Evolutionary conservation across 225 moss, liverwort and hornwort genomes (phyloP).

Genomic region (Pleurozium schreberi): DNA sequence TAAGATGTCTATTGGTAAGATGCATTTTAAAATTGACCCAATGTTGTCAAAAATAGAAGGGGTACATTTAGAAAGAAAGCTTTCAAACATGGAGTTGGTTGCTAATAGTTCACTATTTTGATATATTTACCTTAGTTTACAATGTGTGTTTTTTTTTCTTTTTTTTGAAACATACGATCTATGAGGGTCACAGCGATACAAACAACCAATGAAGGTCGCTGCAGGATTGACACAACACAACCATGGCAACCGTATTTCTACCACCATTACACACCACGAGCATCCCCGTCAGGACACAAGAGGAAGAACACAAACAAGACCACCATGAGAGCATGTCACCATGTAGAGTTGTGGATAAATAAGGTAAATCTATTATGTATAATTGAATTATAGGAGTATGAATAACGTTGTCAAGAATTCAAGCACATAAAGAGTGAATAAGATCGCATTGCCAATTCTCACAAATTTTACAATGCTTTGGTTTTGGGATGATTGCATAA

Average conservation of each 20-base stretch:
- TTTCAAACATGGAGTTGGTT: neutral
- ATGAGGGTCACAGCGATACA: no score
- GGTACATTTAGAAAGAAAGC: neutral
- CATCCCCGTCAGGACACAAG: no score
- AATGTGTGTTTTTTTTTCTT: no score
- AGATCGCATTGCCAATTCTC: rapidly evolving
- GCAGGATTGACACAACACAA: no score
- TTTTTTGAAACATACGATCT: no score
- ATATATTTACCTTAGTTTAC: neutral
- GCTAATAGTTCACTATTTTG: neutral
- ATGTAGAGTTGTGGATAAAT: neutral
- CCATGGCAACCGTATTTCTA: no score
- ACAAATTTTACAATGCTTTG: neutral
- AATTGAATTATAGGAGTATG: neutral
- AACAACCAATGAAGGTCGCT: no score
- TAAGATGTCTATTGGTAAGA: neutral
- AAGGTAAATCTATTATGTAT: neutral
- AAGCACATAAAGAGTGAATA: neutral
- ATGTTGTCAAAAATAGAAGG: neutral
- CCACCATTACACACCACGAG: no score
- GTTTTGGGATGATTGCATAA: neutral
- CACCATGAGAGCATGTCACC: no score
- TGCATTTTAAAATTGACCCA: neutral
- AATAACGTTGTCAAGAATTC: neutral
- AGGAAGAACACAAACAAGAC: no score